Base-by-base conservation (phyloP, 1,284 basidiomycete genomes). In the Sanghuangporus sanghuang region DNA sequence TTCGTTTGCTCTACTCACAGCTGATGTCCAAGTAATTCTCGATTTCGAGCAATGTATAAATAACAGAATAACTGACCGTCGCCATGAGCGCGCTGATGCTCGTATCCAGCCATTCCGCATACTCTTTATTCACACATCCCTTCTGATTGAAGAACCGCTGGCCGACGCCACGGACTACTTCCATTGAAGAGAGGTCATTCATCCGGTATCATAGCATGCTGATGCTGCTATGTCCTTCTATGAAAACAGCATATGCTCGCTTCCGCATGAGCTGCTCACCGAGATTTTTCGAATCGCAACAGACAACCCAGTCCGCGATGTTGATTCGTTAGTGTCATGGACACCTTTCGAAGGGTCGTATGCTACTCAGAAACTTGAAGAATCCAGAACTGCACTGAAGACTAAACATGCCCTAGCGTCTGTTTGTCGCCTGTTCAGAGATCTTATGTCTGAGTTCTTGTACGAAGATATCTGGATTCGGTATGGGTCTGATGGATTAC, bases 401-500 rank as follows among this genome's bases (percentile, higher is more conserved):
- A 57, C 54, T 2, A 62, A 62, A 40, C n/a, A 57, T 23, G 14
- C 63, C 2, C 27, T 64, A 32, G 44, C 57, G 27, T 23, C 59
- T 35, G 50, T 44, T 8, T 60, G 63, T 39, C 53, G 38, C 14
- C n/a, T 42, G n/a, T 64, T 59, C 36, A 55, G 54, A 21, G 7
- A 9, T 14, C 39, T 64, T n/a, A 40, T 40, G 2, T 1, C 54
- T 8, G 49, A 48, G 21, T 40, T 64, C n/a, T 32, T 64, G 27
- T 64, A 64, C 40, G 63, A 64, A 36, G 57, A 61, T 23, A 55
- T 64, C 8, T 64, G 63, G 63, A 56, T 64, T 16, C 23, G 63
- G 11, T 58, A 64, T 39, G 63, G 63, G 14, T 59, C 63, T 21
- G 42, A 27, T n/a, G 58, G 46, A 1, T 52, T 64, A 9, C 36